Conservation (phyloP, 1,139 yeast species). For the Saccharomyces pastorianus region DNA sequence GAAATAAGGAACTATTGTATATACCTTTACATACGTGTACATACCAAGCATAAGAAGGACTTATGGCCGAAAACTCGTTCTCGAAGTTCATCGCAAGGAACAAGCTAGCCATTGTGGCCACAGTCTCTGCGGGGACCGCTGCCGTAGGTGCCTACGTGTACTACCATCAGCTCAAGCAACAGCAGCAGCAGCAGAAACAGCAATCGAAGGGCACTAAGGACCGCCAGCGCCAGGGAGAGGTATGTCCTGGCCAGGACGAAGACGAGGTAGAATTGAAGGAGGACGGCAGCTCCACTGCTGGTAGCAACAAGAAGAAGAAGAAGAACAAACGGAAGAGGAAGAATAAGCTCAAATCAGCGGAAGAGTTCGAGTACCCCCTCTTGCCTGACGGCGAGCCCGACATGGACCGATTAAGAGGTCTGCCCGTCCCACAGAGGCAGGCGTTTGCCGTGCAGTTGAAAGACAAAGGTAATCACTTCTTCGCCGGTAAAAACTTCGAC, state of each 20-base stretch:
- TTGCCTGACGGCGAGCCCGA: constrained; percentile 46
- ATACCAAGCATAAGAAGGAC: neutral
- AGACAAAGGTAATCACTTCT: constrained; percentile 77
- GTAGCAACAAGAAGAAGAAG: constrained; percentile 12
- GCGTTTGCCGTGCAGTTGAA: constrained; percentile 70
- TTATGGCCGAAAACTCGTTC: constrained; percentile 1
- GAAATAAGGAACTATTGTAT: neutral
- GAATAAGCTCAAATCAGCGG: constrained; percentile 35
- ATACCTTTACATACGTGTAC: neutral
- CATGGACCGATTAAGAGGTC: constrained; percentile 39
- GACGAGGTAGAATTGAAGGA: constrained; percentile 7
- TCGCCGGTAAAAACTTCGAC: constrained; percentile 57
- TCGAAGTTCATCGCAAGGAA: constrained; percentile 32
- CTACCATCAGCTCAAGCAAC: constrained; percentile 29
- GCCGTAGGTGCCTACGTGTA: constrained; percentile 50
- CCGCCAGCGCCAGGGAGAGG: neutral
- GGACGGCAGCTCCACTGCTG: constrained; percentile 4
- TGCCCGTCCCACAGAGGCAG: constrained; percentile 41
- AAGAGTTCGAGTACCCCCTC: constrained; percentile 7
- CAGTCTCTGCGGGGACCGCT: constrained; percentile 53
- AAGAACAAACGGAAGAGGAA: constrained; percentile 38
- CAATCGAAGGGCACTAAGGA: neutral
- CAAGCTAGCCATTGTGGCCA: constrained; percentile 38
- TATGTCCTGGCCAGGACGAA: neutral
- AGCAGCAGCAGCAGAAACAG: neutral